Evolutionary conservation across 495 filamentous ascomycete genomes (phyloP).

Genomic region (Cudoniella acicularis): DNA sequence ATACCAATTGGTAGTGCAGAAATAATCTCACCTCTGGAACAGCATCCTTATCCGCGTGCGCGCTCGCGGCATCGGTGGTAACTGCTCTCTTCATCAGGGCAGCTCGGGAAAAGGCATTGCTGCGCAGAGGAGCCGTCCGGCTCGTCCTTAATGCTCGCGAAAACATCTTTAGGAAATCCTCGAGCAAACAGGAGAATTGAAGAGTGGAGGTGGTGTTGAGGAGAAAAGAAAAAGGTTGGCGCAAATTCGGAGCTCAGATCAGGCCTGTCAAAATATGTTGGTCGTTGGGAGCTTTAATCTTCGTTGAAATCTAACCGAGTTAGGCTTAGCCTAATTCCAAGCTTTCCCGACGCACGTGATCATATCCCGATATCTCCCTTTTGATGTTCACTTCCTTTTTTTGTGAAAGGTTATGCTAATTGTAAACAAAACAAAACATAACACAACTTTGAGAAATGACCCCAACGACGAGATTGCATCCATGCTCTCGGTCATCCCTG

Average conservation of each 20-base stretch:
- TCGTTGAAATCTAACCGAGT: not conserved
- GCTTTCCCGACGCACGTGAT: conserved; percentile 6
- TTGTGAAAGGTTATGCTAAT: too few relatives aligned
- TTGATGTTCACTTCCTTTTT: too few relatives aligned
- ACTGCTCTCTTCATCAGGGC: conserved; percentile 64
- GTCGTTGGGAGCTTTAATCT: conserved; percentile 17
- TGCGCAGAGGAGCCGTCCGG: conserved; percentile 37
- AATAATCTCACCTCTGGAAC: conserved; percentile 56
- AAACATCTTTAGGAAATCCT: conserved; percentile 39
- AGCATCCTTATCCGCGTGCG: conserved; percentile 80
- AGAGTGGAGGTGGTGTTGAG: not conserved
- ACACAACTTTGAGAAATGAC: too few relatives aligned
- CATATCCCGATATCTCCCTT: too few relatives aligned
- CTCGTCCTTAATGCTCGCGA: conserved; percentile 48
- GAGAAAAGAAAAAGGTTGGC: conserved; percentile 6
- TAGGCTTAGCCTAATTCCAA: not conserved
- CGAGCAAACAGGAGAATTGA: not conserved
- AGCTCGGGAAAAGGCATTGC: conserved; percentile 36
- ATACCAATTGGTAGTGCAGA: conserved; percentile 5
- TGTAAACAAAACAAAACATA: too few relatives aligned
- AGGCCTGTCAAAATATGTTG: conserved; percentile 18
- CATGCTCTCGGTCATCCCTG: too few relatives aligned
- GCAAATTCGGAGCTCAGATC: conserved; percentile 4
- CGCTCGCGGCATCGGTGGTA: conserved; percentile 90
- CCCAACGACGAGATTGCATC: too few relatives aligned